Conservation (phyloP, 176 grass and related monocot species). For the Tillandsia leiboldiana region DNA sequence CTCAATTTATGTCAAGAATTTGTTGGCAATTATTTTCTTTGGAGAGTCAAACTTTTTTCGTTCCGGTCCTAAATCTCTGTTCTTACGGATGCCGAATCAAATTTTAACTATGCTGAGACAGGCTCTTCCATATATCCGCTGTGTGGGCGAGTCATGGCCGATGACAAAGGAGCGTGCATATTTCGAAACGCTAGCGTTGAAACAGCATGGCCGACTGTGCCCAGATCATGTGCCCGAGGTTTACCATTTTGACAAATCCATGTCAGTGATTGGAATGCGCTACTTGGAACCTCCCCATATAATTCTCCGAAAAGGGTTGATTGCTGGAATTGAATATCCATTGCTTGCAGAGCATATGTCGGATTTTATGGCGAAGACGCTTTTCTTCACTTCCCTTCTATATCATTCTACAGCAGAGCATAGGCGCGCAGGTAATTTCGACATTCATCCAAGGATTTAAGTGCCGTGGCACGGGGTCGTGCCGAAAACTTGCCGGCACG, state of each 20-base stretch:
- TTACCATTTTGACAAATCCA: slow-evolving; percentile 76
- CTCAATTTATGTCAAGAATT: too few species aligned
- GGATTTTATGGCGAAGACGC: slow-evolving; percentile 67
- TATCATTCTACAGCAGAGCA: slow-evolving; percentile 68
- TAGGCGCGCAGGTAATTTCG: slow-evolving; percentile 50
- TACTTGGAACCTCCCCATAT: slow-evolving; percentile 82
- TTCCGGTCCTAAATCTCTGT: not conserved
- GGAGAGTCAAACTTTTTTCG: not conserved
- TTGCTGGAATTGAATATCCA: slow-evolving; percentile 78
- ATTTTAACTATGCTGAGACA: slow-evolving; percentile 19
- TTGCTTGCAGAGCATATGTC: slow-evolving; percentile 74
- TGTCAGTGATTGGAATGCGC: slow-evolving; percentile 87
- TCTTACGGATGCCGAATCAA: not conserved
- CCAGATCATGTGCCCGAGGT: slow-evolving; percentile 75
- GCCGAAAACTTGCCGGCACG: too few species aligned
- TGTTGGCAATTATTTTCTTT: too few species aligned
- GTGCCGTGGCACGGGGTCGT: too few species aligned
- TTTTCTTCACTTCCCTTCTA: slow-evolving; percentile 81
- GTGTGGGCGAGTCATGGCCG: slow-evolving; percentile 69
- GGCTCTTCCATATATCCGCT: slow-evolving; percentile 83
- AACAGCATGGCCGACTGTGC: slow-evolving; percentile 55
- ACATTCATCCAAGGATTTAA: not conserved
- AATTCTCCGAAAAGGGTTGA: slow-evolving; percentile 90
- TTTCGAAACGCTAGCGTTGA: slow-evolving; percentile 65
- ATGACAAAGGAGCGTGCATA: slow-evolving; percentile 88